These are phyloP conservation scores for Yarrowia divulgata DNA, from an alignment of 805 yeast species.

Conservation along the genomic window DNA sequence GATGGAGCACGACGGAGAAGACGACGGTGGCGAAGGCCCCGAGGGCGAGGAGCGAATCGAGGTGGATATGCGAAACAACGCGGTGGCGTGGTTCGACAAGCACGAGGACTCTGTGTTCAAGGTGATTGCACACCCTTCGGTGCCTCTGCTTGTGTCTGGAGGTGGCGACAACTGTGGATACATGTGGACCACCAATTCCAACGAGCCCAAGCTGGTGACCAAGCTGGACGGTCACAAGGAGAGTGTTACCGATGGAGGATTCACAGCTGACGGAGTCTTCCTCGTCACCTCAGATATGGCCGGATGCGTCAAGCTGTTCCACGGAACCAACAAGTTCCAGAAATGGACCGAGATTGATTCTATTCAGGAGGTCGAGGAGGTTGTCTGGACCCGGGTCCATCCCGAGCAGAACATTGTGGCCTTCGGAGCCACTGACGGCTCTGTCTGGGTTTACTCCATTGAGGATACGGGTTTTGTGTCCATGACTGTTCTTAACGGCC, in stretches of 20 bases:
- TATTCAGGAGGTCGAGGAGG: constrained; percentile 88
- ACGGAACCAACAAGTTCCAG: constrained; percentile 77
- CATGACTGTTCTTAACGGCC: constrained; percentile 57
- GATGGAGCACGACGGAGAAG: neutral
- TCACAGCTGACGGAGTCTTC: constrained; percentile 81
- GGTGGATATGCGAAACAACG: constrained; percentile 88
- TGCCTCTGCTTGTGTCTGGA: constrained; percentile 87
- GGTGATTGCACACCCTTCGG: constrained; percentile 79
- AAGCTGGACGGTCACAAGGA: constrained; percentile 84
- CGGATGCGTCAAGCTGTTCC: constrained; percentile 79
- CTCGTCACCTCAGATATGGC: constrained; percentile 94
- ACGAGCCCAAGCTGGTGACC: constrained; percentile 81
- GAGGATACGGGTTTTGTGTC: constrained; percentile 52
- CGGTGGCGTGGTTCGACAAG: constrained; percentile 85
- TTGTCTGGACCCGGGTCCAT: constrained; percentile 82
- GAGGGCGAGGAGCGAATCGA: constrained; percentile 54
- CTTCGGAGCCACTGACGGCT: constrained; percentile 90
- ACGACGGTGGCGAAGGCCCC: neutral
- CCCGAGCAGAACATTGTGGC: constrained; percentile 82
- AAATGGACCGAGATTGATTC: constrained; percentile 76
- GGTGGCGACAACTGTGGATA: constrained; percentile 93
- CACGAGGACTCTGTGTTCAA: constrained; percentile 89
- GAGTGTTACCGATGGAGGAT: constrained; percentile 83
- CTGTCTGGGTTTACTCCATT: constrained; percentile 90
- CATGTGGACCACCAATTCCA: constrained; percentile 83